Conservation (phyloP, 495 filamentous ascomycete species). For the Lepidopterella palustris region DNA sequence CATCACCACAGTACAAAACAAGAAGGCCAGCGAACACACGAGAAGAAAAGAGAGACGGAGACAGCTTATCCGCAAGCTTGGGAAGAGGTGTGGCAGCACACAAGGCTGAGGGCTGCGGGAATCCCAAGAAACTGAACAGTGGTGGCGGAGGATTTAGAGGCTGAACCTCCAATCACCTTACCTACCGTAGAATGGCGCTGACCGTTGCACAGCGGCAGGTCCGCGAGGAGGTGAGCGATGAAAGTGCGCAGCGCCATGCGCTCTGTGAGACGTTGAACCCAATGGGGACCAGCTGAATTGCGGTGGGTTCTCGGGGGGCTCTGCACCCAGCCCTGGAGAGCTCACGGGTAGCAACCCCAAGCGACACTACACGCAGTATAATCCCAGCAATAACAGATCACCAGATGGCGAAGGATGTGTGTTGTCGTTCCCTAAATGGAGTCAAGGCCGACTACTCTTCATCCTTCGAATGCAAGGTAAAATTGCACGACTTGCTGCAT, state of each 20-base stretch:
- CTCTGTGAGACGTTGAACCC: constrained; percentile 7
- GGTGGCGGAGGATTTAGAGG: constrained; percentile 7
- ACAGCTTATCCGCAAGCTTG: background rate
- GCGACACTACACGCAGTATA: background rate
- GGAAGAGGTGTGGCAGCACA: constrained; percentile 1
- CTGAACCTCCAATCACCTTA: constrained; percentile 2
- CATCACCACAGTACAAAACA: too few species aligned
- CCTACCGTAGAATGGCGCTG: constrained; percentile 15
- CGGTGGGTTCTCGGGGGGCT: background rate
- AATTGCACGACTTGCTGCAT: too few species aligned
- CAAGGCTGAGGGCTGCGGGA: background rate
- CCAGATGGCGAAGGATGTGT: background rate
- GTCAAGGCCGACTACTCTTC: too few species aligned
- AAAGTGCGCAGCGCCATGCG: constrained; percentile 12
- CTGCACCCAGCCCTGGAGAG: too few species aligned
- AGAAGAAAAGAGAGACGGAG: background rate
- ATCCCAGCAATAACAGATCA: background rate
- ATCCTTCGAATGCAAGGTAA: too few species aligned
- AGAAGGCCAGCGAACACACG: background rate
- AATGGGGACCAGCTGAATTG: constrained; percentile 4
- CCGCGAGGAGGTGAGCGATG: background rate
- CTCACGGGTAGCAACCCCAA: too few species aligned
- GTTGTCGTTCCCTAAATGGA: background rate
- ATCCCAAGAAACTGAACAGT: background rate
- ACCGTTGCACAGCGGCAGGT: constrained; percentile 19